Evolutionary conservation across 495 filamentous ascomycete genomes (phyloP).

Genomic region (Beverwykella pulmonaria): DNA sequence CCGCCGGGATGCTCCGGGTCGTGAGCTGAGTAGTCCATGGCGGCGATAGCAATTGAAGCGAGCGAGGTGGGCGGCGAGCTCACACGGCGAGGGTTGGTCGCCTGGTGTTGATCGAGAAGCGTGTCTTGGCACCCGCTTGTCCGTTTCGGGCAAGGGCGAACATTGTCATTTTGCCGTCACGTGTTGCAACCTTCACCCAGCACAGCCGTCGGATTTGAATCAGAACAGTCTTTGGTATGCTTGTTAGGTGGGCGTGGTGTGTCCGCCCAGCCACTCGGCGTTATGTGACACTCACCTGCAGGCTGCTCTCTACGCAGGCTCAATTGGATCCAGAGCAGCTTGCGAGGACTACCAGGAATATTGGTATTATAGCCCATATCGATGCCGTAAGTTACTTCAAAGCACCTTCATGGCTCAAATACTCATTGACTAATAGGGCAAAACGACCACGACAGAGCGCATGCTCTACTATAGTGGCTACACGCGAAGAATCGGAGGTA

Average conservation of each 20-base stretch:
- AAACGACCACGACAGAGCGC: conserved; percentile 98
- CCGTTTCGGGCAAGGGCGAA: conserved; percentile 8
- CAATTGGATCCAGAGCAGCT: conserved; percentile 38
- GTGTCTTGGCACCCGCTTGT: conserved; percentile 12
- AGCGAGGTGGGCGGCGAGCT: neutral
- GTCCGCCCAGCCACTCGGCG: conserved; percentile 20
- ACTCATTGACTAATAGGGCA: conserved; percentile 62
- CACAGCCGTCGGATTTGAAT: neutral
- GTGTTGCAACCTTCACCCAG: conserved; percentile 1
- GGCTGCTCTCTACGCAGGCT: conserved; percentile 27
- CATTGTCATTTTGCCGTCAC: conserved; percentile 10
- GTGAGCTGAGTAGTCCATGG: conserved; percentile 82
- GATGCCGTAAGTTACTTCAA: conserved; percentile 70
- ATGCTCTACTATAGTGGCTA: conserved; percentile 98
- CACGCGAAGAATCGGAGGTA: conserved; percentile 82
- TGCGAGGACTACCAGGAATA: conserved; percentile 80
- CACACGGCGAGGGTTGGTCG: neutral
- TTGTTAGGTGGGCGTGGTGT: conserved; percentile 26
- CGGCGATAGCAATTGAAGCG: conserved; percentile 22
- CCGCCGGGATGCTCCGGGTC: conserved; percentile 73
- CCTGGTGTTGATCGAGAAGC: neutral
- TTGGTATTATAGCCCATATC: conserved; percentile 98
- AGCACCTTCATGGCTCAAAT: neutral
- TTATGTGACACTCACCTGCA: conserved; percentile 21
- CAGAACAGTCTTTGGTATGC: conserved; percentile 26